A percentile compares a stretch with the other conserved stretches of the same genome.
These are phyloP conservation scores for Aspergillaceae sp. DNA, from an alignment of 2,329 filamentous ascomycete species.

Conservation along the genomic window DNA sequence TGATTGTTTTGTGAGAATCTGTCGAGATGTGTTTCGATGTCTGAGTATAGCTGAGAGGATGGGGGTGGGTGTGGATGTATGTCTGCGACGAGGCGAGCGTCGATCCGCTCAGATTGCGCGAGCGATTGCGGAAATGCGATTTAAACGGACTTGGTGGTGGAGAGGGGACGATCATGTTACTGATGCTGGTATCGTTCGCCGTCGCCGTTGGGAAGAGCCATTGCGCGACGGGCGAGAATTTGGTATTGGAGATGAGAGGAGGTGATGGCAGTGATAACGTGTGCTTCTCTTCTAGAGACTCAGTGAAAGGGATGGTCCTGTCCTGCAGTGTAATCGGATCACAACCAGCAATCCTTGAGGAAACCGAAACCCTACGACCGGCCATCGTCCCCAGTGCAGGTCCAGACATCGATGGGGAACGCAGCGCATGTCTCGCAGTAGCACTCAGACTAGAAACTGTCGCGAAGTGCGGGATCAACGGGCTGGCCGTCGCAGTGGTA, in stretches of 20 bases:
- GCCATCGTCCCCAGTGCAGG: conserved; percentile 6
- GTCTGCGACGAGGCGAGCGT: conserved; percentile 20
- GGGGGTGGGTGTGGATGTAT: conserved; percentile 12
- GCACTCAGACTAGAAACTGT: not conserved
- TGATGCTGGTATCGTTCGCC: too few species aligned
- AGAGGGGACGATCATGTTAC: conserved; percentile 1
- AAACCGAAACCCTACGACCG: conserved; percentile 5
- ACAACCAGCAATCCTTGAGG: not conserved
- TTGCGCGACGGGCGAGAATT: not conserved
- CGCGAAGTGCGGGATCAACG: conserved; percentile 26
- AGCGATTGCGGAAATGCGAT: conserved; percentile 10
- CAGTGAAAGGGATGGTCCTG: not conserved
- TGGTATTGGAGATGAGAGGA: not conserved
- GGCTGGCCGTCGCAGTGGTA: conserved; percentile 6
- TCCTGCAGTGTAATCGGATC: not conserved
- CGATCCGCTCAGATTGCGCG: conserved; percentile 28
- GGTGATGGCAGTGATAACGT: not conserved
- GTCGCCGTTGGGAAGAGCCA: too few species aligned
- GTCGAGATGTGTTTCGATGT: too few species aligned
- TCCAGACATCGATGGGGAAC: conserved; percentile 7
- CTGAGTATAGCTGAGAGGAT: too few species aligned
- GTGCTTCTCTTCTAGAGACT: not conserved
- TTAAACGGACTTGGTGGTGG: conserved; percentile 14
- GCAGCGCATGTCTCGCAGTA: too few species aligned
- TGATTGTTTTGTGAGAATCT: too few species aligned